Conservation (phyloP, 495 filamentous ascomycete species). For the Talaromyces nanjingensis region DNA sequence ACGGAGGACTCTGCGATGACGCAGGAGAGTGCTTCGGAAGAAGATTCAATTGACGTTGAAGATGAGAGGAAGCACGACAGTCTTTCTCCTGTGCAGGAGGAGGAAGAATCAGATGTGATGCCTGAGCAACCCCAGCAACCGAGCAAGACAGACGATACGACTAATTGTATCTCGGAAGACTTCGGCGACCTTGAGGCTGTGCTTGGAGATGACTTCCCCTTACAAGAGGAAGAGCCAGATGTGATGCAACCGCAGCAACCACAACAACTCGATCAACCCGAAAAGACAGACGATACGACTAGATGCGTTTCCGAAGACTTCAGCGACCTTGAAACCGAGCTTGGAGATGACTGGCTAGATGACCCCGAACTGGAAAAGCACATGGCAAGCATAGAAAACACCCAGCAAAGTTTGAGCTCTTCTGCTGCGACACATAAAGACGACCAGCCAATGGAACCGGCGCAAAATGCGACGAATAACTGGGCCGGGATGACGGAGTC, state of each 20-base stretch:
- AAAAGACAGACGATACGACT: not conserved
- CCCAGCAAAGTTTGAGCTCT: slow-evolving; percentile 2
- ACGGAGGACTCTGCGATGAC: slow-evolving; percentile 2
- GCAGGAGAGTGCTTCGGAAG: not conserved
- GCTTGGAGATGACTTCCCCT: slow-evolving; percentile 3
- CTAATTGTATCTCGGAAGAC: not conserved
- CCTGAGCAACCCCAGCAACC: not conserved
- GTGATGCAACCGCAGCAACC: not conserved
- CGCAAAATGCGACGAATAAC: slow-evolving; percentile 2
- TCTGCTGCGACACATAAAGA: not conserved
- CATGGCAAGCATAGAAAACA: not conserved
- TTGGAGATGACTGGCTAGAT: slow-evolving; percentile 7
- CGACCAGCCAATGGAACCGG: not conserved
- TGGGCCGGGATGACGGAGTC: slow-evolving; percentile 16
- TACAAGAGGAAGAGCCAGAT: not conserved
- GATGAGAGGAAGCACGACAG: not conserved
- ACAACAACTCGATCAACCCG: not conserved
- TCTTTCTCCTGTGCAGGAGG: not conserved
- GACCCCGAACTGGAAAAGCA: not conserved
- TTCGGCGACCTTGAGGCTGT: not conserved
- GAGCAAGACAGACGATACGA: not conserved
- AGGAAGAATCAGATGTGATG: not conserved
- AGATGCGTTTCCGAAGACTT: not conserved
- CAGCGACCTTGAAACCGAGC: slow-evolving; percentile 5
- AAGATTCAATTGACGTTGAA: not conserved